phyloP scores from a whole-genome alignment of 352 stramenopile genomes.

The Phytophthora boehmeriae region DNA sequence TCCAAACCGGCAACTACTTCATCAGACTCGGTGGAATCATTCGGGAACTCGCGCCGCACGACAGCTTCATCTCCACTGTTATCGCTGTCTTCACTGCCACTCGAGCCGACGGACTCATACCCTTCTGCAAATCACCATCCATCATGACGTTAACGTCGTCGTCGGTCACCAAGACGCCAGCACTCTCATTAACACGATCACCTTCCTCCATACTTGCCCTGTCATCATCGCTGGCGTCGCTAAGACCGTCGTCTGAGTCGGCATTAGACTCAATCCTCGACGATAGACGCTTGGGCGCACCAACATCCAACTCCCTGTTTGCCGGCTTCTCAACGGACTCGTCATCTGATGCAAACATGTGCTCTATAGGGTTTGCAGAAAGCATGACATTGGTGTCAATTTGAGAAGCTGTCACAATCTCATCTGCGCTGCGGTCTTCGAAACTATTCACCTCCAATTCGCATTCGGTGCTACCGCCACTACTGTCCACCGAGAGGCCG shows the following conservation, averaged over 20 bases:
- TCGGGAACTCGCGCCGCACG: neutral
- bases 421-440: neutral
- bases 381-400: constrained; percentile 9
- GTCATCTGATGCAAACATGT: neutral
- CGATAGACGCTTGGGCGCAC: neutral
- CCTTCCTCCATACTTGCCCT: neutral
- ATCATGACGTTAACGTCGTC: constrained; percentile 9
- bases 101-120: constrained; percentile 1
- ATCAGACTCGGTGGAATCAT: neutral
- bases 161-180: too few species aligned
- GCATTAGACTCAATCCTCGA: neutral
- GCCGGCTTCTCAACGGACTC: too few species aligned
- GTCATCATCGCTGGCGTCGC: neutral
- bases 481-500: constrained; percentile 5
- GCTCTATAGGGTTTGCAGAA: neutral
- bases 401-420: constrained; percentile 3
- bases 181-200: too few species aligned
- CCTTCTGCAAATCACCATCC: neutral
- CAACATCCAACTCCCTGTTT: neutral
- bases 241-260: too few species aligned
- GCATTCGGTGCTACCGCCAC: neutral
- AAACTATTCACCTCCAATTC: constrained; percentile 2
- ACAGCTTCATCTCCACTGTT: neutral
- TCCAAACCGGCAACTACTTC: constrained; percentile 1
- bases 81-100: neutral